Evolutionary conservation across 1,284 basidiomycete species (phyloP).

Genomic region (Puccinia triticina): DNA sequence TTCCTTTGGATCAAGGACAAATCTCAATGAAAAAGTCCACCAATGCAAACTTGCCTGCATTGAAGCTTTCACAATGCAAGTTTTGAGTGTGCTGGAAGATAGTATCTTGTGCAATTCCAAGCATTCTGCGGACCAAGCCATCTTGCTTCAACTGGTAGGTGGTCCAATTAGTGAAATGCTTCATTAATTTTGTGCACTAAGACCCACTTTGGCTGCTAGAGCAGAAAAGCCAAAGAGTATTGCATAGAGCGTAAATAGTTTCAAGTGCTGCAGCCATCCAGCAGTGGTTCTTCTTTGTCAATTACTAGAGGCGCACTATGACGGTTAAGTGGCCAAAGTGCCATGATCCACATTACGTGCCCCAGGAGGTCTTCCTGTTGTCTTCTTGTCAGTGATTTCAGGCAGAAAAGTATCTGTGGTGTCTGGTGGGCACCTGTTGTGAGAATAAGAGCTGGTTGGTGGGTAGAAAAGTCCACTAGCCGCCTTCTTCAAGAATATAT

Average conservation of each 20-base stretch:
- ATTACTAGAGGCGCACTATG: not conserved
- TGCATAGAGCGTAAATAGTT: not conserved
- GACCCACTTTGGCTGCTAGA: too few relatives aligned
- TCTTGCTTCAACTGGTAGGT: too few relatives aligned
- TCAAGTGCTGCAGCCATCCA: constrained; percentile 6
- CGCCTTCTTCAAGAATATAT: too few relatives aligned
- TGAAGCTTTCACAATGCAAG: not conserved
- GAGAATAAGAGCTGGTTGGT: too few relatives aligned
- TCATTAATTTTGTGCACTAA: too few relatives aligned
- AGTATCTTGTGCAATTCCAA: not conserved
- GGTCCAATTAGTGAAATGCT: too few relatives aligned
- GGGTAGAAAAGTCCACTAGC: too few relatives aligned
- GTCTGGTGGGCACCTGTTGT: too few relatives aligned
- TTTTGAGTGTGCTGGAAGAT: not conserved
- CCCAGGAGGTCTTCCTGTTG: not conserved
- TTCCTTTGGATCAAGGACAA: not conserved
- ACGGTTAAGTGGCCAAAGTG: not conserved
- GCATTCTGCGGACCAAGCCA: too few relatives aligned
- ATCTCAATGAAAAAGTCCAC: constrained; percentile 13
- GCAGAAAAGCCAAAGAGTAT: too few relatives aligned
- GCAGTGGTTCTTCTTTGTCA: not conserved
- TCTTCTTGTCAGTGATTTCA: not conserved
- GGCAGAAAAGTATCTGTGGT: too few relatives aligned
- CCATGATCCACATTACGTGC: not conserved
- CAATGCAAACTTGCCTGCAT: not conserved